A percentile compares a stretch with the other conserved stretches of the same genome.
Conservation (phyloP, 2,329 filamentous ascomycete genomes). For the Didymella glomerata region DNA sequence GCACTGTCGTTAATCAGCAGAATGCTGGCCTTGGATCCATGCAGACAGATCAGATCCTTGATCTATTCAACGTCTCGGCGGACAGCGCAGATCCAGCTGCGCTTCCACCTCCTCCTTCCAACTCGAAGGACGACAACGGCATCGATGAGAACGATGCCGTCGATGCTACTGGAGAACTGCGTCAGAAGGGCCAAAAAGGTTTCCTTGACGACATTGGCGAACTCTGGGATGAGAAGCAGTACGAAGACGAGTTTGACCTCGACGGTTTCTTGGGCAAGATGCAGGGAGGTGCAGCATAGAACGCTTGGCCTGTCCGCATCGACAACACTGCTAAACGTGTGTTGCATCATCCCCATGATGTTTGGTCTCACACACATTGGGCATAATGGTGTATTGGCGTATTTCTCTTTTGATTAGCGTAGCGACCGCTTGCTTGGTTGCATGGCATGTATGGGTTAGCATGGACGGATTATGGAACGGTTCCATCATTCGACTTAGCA, state of each 20-base stretch:
- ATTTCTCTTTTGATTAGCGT: conserved; percentile 8
- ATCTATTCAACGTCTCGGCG: conserved; percentile 81
- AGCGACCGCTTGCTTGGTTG: conserved; percentile 6
- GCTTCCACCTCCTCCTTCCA: conserved; percentile 62
- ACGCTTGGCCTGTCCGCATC: not conserved
- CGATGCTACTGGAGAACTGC: conserved; percentile 84
- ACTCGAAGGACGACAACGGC: conserved; percentile 71
- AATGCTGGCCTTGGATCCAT: conserved; percentile 94
- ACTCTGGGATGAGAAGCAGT: conserved; percentile 96
- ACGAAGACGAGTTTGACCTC: conserved; percentile 97
- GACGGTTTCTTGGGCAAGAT: conserved; percentile 96
- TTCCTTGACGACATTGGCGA: conserved; percentile 96
- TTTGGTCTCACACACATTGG: not conserved
- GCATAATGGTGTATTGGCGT: conserved; percentile 7
- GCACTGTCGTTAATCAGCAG: conserved; percentile 98
- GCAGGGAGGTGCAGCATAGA: conserved; percentile 59
- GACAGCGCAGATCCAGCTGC: conserved; percentile 65
- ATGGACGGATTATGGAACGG: conserved; percentile 19
- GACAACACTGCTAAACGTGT: not conserved
- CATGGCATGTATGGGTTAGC: conserved; percentile 17
- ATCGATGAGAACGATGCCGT: conserved; percentile 86
- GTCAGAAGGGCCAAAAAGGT: conserved; percentile 95
- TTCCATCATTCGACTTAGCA: conserved; percentile 23
- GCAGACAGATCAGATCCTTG: conserved; percentile 98
- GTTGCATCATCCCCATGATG: not conserved